phyloP scores from a whole-genome alignment of 1,284 basidiomycete genomes.

The Phylloboletellus chloephorus region DNA sequence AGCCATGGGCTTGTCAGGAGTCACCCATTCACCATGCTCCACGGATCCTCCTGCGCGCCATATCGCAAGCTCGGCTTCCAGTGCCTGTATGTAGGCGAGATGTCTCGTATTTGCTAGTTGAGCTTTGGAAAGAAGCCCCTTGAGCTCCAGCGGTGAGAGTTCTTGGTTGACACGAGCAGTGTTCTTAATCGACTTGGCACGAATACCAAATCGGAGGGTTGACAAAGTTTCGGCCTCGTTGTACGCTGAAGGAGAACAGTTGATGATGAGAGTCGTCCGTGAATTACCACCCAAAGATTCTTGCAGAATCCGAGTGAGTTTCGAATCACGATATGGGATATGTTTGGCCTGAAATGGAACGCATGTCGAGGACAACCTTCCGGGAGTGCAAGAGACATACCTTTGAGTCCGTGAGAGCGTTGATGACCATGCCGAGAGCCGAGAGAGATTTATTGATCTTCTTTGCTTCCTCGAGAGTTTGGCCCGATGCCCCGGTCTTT shows the following conservation, averaged over 20 bases:
- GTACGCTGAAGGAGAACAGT: conserved; percentile 96
- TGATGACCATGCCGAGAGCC: conserved; percentile 99
- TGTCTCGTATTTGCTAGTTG: conserved; percentile 81
- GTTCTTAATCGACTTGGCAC: conserved; percentile 99
- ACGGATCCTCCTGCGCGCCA: conserved; percentile 91
- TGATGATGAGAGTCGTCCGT: conserved; percentile 97
- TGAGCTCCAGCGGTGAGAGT: conserved; percentile 94
- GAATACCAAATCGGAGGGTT: conserved; percentile 97
- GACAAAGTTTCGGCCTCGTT: conserved; percentile 97
- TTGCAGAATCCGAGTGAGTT: conserved; percentile 98
- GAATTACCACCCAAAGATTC: conserved; percentile 99
- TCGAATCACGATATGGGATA: conserved; percentile 98
- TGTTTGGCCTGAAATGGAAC: conserved; percentile 75
- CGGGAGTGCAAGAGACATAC: conserved; percentile 38
- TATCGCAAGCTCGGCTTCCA: conserved; percentile 87
- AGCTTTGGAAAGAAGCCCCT: conserved; percentile 86
- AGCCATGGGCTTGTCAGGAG: conserved; percentile 52
- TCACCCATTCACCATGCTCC: conserved; percentile 81
- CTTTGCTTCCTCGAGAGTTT: conserved; percentile 98
- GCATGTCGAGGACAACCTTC: conserved; percentile 3
- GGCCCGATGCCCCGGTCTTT: conserved; percentile 98
- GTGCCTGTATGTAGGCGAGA: conserved; percentile 81
- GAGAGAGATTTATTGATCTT: conserved; percentile 99
- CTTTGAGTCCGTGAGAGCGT: conserved; percentile 95
- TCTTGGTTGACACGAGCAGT: conserved; percentile 98